These are phyloP conservation scores for Magnolia sinica DNA, from an alignment of 164 flowering plant genomes.

Conservation along the genomic window DNA sequence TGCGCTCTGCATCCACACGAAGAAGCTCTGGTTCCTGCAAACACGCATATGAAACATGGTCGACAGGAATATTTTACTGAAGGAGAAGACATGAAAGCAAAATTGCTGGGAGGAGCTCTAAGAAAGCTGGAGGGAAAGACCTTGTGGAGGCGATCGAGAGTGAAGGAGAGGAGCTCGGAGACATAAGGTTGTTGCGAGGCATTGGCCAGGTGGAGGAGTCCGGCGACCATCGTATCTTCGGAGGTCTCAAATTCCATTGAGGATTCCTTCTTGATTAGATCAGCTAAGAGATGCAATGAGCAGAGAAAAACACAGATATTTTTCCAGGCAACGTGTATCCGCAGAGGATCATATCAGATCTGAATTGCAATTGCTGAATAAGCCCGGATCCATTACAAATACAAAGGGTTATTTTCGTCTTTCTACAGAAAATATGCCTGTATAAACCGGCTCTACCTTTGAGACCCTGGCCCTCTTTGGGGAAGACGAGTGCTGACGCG, in stretches of 20 bases:
- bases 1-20: constrained; percentile 93
- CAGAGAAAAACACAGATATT: too few species aligned
- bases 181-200: constrained; percentile 88
- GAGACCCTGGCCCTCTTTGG: too few species aligned
- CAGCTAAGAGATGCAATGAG: background rate
- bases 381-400: too few species aligned
- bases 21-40: constrained; percentile 90
- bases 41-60: background rate
- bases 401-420: too few species aligned
- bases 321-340: too few species aligned
- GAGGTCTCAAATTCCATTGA: constrained; percentile 36
- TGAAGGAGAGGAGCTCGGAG: constrained; percentile 96
- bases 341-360: too few species aligned
- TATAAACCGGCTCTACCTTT: too few species aligned
- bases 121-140: constrained; percentile 20
- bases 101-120: background rate
- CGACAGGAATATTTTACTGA: background rate
- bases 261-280: background rate
- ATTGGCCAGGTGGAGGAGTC: constrained; percentile 65
- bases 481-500: too few species aligned
- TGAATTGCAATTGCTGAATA: too few species aligned
- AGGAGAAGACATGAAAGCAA: background rate
- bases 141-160: constrained; percentile 99
- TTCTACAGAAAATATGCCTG: too few species aligned
- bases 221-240: constrained; percentile 33